Percentiles rank a stretch among this genome's conserved stretches.
These are phyloP conservation scores for Suillus placidus DNA, from an alignment of 768 basidiomycete species.

Conservation along the genomic window DNA sequence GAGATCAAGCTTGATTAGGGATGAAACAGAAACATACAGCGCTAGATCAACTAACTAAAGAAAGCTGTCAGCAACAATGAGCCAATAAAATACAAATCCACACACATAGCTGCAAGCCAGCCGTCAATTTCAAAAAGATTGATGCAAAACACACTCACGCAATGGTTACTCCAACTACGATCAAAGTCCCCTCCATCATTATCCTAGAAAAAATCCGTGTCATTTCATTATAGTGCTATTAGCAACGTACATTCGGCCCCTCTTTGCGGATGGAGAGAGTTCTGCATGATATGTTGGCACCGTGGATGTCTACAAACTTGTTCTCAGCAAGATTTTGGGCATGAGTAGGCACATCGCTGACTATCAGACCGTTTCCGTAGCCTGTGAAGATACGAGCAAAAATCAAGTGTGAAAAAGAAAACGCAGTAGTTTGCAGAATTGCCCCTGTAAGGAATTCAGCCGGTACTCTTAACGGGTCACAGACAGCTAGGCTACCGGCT, in stretches of 20 bases:
- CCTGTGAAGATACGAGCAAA: slow-evolving; percentile 44
- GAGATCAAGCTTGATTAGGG: background rate
- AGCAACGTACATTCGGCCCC: slow-evolving; percentile 37
- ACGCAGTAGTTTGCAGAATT: slow-evolving; percentile 41
- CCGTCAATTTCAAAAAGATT: background rate
- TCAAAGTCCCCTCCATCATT: slow-evolving; percentile 13
- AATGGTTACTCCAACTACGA: slow-evolving; percentile 40
- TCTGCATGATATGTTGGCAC: slow-evolving; percentile 49
- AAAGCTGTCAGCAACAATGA: background rate
- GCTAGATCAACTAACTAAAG: slow-evolving; percentile 43
- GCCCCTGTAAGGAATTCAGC: slow-evolving; percentile 19
- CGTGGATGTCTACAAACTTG: slow-evolving; percentile 39
- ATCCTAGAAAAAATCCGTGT: slow-evolving; percentile 4
- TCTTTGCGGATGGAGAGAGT: slow-evolving; percentile 43
- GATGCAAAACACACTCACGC: slow-evolving; percentile 30
- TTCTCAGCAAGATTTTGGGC: background rate
- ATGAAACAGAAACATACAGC: slow-evolving; percentile 29
- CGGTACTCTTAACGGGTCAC: background rate
- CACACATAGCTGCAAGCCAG: background rate
- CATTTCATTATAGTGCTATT: background rate
- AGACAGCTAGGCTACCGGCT: slow-evolving; percentile 25
- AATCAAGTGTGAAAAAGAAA: slow-evolving; percentile 43
- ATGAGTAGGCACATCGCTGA: slow-evolving; percentile 17
- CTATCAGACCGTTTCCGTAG: slow-evolving; percentile 44
- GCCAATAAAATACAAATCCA: background rate